Evolutionary conservation across 2,329 filamentous ascomycete species (phyloP), one percentile per base, ranked within the genome.

Genomic region (Botrytis tulipae): DNA sequence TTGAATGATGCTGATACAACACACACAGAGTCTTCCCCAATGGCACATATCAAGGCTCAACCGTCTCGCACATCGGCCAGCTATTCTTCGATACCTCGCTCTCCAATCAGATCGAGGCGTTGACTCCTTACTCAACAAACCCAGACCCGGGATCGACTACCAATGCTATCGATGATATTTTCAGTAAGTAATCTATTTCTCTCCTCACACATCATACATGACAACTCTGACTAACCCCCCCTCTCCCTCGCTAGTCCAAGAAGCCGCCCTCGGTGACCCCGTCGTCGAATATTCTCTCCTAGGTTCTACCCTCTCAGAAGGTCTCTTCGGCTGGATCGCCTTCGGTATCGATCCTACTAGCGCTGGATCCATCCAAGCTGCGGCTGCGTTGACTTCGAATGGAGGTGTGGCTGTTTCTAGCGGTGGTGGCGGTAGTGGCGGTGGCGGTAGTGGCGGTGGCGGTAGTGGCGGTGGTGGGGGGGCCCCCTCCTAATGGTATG

Each of bases 61-160:
- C 82, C 69, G 84, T 87, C 73, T 85, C 86, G 12, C 89, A 92
- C 81, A 84, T 91, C 57, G 89, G 90, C 29, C 90, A 92, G 80
- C 79, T 90, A 69, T 92, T 89, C 84, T 89, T 90, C 79, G 88
- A 91, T 80, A 86, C 91, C 79, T 83, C 84, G 75, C 85, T 92
- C 16, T 85, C 88, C 76, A 77, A 78, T 40, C 75, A 82, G 57
- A 87, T 91, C 72, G 86, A 89, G 75, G 80, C 80, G 16, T 82
- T 81, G 1, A 74, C 79, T 0, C 86, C 87, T 0, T 88, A 88
- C 80, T 80, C 74, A 8, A 79, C 80, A 73, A 88, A 88, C 81
- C 84, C 81, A 0, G 83, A 86, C 74, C 61, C 62, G 1, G 70
- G 76, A 0, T 72, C 86, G 32, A 89, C 85, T 7, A 81, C 78